Conservation (phyloP, 2,329 filamentous ascomycete species). For the Xylariaceae sp. region DNA sequence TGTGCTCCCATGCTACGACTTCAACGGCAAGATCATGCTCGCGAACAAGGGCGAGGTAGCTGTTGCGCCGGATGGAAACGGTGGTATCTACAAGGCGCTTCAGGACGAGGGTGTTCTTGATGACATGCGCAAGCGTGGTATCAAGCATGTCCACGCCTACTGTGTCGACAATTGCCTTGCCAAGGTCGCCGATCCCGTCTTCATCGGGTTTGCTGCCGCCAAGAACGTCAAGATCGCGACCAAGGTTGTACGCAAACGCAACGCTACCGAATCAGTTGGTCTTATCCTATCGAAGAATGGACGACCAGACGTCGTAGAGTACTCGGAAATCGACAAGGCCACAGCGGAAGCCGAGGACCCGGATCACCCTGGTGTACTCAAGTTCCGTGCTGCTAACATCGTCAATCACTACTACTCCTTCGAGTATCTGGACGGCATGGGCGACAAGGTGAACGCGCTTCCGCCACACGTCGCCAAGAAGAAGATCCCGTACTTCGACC, state of each 20-base stretch:
- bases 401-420: constrained; percentile 99
- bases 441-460: constrained; percentile 77
- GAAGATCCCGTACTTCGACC: constrained; percentile 89
- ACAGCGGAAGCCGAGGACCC: constrained; percentile 87
- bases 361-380: constrained; percentile 75
- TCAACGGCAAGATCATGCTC: constrained; percentile 94
- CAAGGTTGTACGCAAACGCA: constrained; percentile 98
- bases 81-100: constrained; percentile 94
- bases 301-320: constrained; percentile 95
- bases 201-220: constrained; percentile 87
- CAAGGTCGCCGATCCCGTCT: constrained; percentile 93
- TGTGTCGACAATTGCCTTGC: constrained; percentile 99
- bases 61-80: constrained; percentile 95
- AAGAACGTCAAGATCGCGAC: constrained; percentile 93
- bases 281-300: constrained; percentile 94
- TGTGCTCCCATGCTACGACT: constrained; percentile 92
- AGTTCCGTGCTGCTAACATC: constrained; percentile 97
- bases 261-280: constrained; percentile 92
- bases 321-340: constrained; percentile 88
- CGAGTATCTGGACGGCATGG: constrained; percentile 85
- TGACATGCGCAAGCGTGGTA: constrained; percentile 84
- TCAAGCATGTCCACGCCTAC: constrained; percentile 95
- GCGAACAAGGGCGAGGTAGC: constrained; percentile 88
- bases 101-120: constrained; percentile 59
- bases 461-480: constrained; percentile 96